These are phyloP conservation scores for Phytophthora boehmeriae DNA, from an alignment of 352 stramenopile genomes.

Conservation along the genomic window DNA sequence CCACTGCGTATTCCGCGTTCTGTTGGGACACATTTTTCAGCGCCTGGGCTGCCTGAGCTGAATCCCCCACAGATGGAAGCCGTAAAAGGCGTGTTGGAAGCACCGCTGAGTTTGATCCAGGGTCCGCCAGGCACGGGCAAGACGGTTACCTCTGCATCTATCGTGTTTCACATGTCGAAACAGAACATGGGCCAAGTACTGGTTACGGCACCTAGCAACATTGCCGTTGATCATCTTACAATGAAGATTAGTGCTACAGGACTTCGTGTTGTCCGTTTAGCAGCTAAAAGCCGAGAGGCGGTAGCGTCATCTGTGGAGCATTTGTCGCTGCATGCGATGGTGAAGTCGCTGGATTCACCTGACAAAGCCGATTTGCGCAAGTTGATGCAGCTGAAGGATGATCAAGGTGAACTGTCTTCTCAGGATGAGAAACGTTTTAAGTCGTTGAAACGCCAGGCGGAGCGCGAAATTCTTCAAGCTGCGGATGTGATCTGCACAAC, in stretches of 20 bases:
- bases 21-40: slow-evolving; percentile 78
- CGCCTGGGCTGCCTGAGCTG: slow-evolving; percentile 95
- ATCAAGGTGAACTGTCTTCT: slow-evolving; percentile 94
- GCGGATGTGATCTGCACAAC: slow-evolving; percentile 99
- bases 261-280: slow-evolving; percentile 98
- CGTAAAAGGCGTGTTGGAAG: slow-evolving; percentile 95
- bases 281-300: slow-evolving; percentile 97
- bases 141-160: slow-evolving; percentile 96
- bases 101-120: slow-evolving; percentile 98
- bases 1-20: slow-evolving; percentile 77
- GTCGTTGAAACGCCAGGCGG: slow-evolving; percentile 90
- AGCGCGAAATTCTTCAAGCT: slow-evolving; percentile 97
- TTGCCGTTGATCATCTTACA: slow-evolving; percentile 97
- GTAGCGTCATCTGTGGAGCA: slow-evolving; percentile 96
- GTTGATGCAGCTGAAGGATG: slow-evolving; percentile 95
- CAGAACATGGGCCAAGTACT: slow-evolving; percentile 99
- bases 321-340: slow-evolving; percentile 98
- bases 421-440: slow-evolving; percentile 97
- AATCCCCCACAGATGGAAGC: slow-evolving; percentile 98
- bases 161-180: slow-evolving; percentile 99
- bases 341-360: slow-evolving; percentile 87
- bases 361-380: slow-evolving; percentile 93
- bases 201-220: slow-evolving; percentile 98
- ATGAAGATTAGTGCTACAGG: slow-evolving; percentile 98
- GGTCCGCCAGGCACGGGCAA: slow-evolving; percentile 98